These are phyloP conservation scores for Hypoxylon cercidicola DNA, from an alignment of 495 filamentous ascomycete genomes.

Conservation along the genomic window DNA sequence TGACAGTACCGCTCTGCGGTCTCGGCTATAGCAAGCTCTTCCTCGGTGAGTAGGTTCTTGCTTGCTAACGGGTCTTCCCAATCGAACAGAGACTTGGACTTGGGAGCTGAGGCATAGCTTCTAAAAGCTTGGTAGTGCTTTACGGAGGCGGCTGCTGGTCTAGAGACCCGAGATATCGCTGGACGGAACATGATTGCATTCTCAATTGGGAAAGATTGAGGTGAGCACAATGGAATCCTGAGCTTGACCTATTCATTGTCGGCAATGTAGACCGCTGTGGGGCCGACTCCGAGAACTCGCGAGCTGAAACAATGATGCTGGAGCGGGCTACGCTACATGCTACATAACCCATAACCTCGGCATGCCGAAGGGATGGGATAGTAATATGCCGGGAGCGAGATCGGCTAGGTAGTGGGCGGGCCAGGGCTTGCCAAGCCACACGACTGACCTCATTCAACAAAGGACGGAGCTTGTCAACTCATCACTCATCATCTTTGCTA, in stretches of 20 bases:
- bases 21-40: slow-evolving; percentile 88
- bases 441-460: no score
- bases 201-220: slow-evolving; percentile 32
- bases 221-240: slow-evolving; percentile 8
- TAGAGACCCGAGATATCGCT: slow-evolving; percentile 31
- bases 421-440: neutral
- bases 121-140: slow-evolving; percentile 32
- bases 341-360: slow-evolving; percentile 15
- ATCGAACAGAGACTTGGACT: slow-evolving; percentile 72
- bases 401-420: slow-evolving; percentile 22
- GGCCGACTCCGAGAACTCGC: slow-evolving; percentile 14
- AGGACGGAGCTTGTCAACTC: no score
- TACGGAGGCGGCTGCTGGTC: slow-evolving; percentile 22
- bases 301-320: slow-evolving; percentile 22
- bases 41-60: slow-evolving; percentile 80
- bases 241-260: slow-evolving; percentile 22
- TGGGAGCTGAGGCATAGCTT: slow-evolving; percentile 50
- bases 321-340: neutral
- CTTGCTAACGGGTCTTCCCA: slow-evolving; percentile 91
- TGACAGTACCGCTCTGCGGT: slow-evolving; percentile 94
- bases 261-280: slow-evolving; percentile 25
- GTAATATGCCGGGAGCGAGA: slow-evolving; percentile 18
- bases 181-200: slow-evolving; percentile 42
- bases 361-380: neutral
- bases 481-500: no score